Base-by-base conservation (phyloP, 257 asterid genomes). In the Solanum appendiculatum region DNA sequence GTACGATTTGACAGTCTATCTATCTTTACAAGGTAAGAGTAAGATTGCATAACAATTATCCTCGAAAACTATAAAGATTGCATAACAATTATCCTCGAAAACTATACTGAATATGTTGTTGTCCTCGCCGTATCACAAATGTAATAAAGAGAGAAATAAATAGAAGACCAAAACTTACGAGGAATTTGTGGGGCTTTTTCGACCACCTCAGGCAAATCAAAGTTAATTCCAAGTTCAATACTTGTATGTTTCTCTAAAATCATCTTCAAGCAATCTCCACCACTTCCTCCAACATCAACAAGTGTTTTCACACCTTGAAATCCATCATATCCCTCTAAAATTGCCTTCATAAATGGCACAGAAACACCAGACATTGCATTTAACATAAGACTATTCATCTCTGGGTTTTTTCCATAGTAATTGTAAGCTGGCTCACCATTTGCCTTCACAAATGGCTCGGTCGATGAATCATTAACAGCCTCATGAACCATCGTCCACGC, bases 401-500 rank as follows among this genome's bases (percentile, higher is more conserved):
- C 86, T 9, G 89, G 74, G 9, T 68, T 80, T 85, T 85, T 87
- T 0, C 89, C 88, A 6, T 89, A 87, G 84, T 87, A 85, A 66
- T 11, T 33, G 82, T 87, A 89, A 29, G 91, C 88, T 48, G 88
- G 56, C 81, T 78, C 87, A 5, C 88, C 89, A 82, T 89, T 87
- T 18, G 86, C 89, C 72, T 85, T 89, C 20, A 46, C 86, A 58
- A 89, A 87, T 60, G 91, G 89, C 88, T 87, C 91, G 3, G 68
- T 20, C 1, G 87, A 84, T 3, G 91, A 84, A 21, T 89, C 91
- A 29, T 84, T 13, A 16, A 87, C 87, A 21, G 85, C 91, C 87
- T 89, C 89, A 37, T 89, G 88, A 82, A 89, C 87, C 86, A 89
- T 64, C 46, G 88, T 86, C 91, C 91, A 89, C n/a, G 91, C 87